Base-by-base conservation (phyloP, 2,329 filamentous ascomycete species). In the Leptographium galeiforme region DNA sequence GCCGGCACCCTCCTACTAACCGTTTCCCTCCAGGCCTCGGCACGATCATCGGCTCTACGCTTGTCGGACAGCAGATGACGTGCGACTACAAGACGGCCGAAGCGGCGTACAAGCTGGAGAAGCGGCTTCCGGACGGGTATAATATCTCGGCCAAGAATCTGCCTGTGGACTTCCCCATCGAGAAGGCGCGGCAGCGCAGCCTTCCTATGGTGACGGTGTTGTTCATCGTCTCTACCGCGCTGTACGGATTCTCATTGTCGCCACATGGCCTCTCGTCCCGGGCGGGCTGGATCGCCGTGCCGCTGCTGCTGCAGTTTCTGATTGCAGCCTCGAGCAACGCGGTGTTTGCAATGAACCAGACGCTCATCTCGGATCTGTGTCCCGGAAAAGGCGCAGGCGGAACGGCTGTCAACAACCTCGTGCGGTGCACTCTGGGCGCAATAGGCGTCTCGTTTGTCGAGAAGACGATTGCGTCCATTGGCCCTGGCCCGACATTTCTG, bases 311-410 rank as follows among this genome's bases (percentile, higher is more conserved):
- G 5, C 50, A 52, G 19, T 52, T 52, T 33, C 19, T 52, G 13
- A 47, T 52, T n/a, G 41, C 50, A 2, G 36, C 41, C 18, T n/a
- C 50, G 1, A 52, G 50, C 43, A 52, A 52, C 19, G 50, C 50
- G 10, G 43, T 52, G 1, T 52, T 52, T 33, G 50, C 50, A 7
- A 52, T 52, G 50, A 52, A 52, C 50, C 50, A 52, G 43, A 52
- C 50, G 1, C 43, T 52, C 13, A 47, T 52, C 33, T 46, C 50
- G 8, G 50, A 52, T 16, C 19, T 52, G 19, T 52, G 50, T 33
- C 50, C 50, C 16, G 50, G 50, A 11, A 40, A 52, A 25, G 50
- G 50, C 19, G 50, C 50, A 8, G 36, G 50, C 16, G 43, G 43
- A 13, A 52, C 50, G 1, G 50, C 50, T 2, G 34, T 52, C 34